These are phyloP conservation scores for Macadamia integrifolia DNA, from an alignment of 164 flowering plant genomes.

Conservation along the genomic window DNA sequence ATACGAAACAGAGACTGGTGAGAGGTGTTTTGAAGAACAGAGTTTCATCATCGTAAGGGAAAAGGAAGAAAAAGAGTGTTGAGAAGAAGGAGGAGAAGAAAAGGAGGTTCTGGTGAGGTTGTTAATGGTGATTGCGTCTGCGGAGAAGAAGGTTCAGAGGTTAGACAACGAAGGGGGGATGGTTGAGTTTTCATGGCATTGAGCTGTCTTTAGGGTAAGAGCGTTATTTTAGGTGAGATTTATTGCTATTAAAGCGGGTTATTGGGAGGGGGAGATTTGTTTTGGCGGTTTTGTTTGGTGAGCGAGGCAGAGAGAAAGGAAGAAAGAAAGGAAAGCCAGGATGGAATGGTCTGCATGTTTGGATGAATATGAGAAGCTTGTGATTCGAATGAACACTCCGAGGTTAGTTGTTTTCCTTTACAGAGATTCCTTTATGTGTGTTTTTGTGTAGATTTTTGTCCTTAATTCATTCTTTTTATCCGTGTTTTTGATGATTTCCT, in stretches of 20 bases:
- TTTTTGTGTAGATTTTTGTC: not conserved
- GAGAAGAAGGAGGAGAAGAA: no score
- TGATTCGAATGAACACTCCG: conserved; percentile 62
- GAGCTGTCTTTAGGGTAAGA: not conserved
- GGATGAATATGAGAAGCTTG: conserved; percentile 70
- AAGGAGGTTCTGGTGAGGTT: not conserved
- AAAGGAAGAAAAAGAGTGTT: no score
- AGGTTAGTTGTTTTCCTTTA: conserved; percentile 33
- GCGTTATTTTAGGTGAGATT: not conserved
- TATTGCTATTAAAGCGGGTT: not conserved
- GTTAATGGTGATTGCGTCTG: conserved; percentile 22
- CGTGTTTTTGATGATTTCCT: conserved; percentile 4
- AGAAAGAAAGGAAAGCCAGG: not conserved
- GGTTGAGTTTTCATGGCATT: conserved; percentile 3
- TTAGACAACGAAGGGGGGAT: not conserved
- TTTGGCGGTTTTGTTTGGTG: not conserved
- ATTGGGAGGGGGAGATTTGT: not conserved
- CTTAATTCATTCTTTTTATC: not conserved
- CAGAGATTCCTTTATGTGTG: not conserved
- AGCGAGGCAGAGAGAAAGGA: not conserved
- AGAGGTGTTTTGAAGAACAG: no score
- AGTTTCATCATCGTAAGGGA: no score
- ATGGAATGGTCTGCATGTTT: conserved; percentile 41
- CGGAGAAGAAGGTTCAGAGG: not conserved
- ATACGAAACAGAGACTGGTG: no score